Percentiles rank a stretch among this genome's conserved stretches.
phyloP scores from a whole-genome alignment of 192 early-diverging fungal species.

The Funneliformis mosseae region DNA sequence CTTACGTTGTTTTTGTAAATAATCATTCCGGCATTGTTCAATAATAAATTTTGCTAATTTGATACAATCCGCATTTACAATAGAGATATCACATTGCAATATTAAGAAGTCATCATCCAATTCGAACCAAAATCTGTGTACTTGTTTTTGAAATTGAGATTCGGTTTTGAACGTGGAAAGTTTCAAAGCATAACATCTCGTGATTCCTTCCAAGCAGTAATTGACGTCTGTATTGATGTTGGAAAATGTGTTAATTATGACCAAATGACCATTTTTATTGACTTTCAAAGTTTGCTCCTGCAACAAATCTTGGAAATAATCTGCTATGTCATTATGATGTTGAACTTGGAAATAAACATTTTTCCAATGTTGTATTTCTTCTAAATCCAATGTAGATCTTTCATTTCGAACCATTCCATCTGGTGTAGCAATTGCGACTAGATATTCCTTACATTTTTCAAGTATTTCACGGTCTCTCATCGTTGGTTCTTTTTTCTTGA shows the following conservation, averaged over 20 bases:
- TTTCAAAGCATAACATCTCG: conserved; percentile 23
- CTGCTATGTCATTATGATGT: neutral
- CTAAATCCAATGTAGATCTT: neutral
- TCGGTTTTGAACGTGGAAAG: conserved; percentile 33
- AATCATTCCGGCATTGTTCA: conserved; percentile 29
- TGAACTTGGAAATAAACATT: conserved; percentile 12
- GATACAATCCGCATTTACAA: conserved; percentile 22
- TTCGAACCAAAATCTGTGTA: conserved; percentile 33
- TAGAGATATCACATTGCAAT: conserved; percentile 17
- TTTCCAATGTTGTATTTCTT: neutral
- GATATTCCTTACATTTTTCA: conserved; percentile 2
- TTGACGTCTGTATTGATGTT: conserved; percentile 29
- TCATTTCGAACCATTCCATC: conserved; percentile 20
- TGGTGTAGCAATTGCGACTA: conserved; percentile 17
- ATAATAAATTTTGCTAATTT: conserved; percentile 36
- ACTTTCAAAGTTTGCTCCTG: neutral
- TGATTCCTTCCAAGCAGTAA: neutral
- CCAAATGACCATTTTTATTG: neutral
- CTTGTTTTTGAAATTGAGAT: conserved; percentile 28
- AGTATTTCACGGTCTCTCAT: neutral
- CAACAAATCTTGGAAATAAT: neutral
- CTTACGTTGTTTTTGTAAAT: conserved; percentile 1
- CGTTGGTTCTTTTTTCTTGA: neutral
- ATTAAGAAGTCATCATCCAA: conserved; percentile 14
- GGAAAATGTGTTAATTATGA: conserved; percentile 14